Evolutionary conservation across 1,284 basidiomycete genomes (phyloP), one percentile per base, ranked within the genome.

Genomic region (Naganishia sp.): DNA sequence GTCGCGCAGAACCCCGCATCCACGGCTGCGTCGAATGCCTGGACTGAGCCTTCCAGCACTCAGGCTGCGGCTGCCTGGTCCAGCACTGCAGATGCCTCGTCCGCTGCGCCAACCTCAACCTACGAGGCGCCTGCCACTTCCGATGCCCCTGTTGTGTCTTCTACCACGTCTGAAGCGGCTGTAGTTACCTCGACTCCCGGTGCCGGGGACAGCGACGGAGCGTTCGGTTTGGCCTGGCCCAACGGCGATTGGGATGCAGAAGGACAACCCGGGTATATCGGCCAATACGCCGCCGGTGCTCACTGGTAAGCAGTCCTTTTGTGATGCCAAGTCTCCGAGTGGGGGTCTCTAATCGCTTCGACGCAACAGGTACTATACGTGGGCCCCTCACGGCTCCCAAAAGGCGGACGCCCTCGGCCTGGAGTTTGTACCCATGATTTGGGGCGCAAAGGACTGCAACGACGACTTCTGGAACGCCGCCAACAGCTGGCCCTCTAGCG

Each of bases 381-480:
- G 49, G 49, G 3, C 25, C 28, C 64, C 46, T 49, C 54, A 49
- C 18, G 54, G 46, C 46, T 50, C 49, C 54, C 53, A 55, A 21
- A 57, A 66, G 31, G 55, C 61, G 6, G 61, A 55, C 39, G 52
- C 23, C n/a, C 43, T 66, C 23, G 65, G 65, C 48, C 77, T 86
- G 60, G 77, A 83, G 18, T 85, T 80, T 75, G 82, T 84, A 69
- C 84, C 87, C 64, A 88, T 89, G 88, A 78, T 89, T 13, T 90
- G 88, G 88, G 86, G 88, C 71, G 68, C 86, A 73, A 69, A 73
- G 56, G 75, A 78, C 64, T 69, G 50, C 21, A 52, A 73, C 31
- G 57, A 57, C 31, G 76, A 77, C 55, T 80, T 74, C 71, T 68
- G 68, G 61, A 63, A 59, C 43, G 70, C 72, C 60, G 71, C 75